Evolutionary conservation across 768 basidiomycete genomes (phyloP).

Genomic region (Leucocoprinus leucothites): DNA sequence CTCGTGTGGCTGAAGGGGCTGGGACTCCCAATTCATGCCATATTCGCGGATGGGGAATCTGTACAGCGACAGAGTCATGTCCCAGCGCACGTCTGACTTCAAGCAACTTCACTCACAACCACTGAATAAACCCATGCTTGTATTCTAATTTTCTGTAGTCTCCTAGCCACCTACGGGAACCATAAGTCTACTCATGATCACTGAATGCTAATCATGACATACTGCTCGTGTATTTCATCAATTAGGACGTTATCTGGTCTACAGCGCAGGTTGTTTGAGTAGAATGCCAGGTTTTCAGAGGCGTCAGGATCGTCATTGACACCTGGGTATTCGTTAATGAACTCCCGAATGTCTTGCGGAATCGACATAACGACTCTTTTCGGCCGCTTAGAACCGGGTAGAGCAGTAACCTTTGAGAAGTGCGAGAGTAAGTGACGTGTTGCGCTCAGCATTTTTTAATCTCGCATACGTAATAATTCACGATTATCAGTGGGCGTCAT

Average conservation of each 20-base stretch:
- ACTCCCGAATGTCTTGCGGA: conserved; percentile 55
- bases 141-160: conserved; percentile 61
- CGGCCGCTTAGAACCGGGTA: not conserved
- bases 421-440: not conserved
- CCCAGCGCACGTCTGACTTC: not conserved
- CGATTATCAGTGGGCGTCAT: not conserved
- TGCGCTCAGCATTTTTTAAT: not conserved
- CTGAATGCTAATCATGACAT: conserved; percentile 1
- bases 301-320: conserved; percentile 33
- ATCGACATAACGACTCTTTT: conserved; percentile 31
- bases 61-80: conserved; percentile 5
- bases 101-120: conserved; percentile 53
- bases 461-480: not conserved
- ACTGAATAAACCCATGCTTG: conserved; percentile 75
- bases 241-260: conserved; percentile 59
- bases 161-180: conserved; percentile 54
- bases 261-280: conserved; percentile 53
- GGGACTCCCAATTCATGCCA: conserved; percentile 68
- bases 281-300: conserved; percentile 58
- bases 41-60: conserved; percentile 75
- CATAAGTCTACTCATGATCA: not conserved
- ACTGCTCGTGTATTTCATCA: conserved; percentile 63
- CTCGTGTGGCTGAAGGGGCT: conserved; percentile 67
- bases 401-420: not conserved
- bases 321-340: conserved; percentile 52